Base-by-base conservation (phyloP, 345 rosid genomes). In the Hevea brasiliensis region DNA sequence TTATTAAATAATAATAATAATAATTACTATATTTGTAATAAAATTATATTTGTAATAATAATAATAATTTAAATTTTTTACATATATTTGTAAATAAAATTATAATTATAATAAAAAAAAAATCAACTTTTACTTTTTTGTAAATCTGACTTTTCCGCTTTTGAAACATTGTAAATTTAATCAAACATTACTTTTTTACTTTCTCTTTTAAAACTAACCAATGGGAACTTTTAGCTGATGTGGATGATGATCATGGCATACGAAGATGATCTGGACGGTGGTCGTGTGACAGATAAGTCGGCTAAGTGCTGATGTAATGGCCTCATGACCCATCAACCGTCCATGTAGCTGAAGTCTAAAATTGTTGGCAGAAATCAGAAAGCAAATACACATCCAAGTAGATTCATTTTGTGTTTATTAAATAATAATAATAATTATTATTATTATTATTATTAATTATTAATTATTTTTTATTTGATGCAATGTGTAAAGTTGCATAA, bases 201-300 rank as follows among this genome's bases (percentile, higher is more conserved):
- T 32, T 32, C 37, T 32, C 37, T 32, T 32, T 32, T 32, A 32
- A 4, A 32, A 32, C 37, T 32, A 32, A 4, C 37, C 37, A 32
- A 4, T 32, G 37, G 37, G 37, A 32, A 0, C 8, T 9, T n/a
- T 14, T 60, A 13, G 17, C 76, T 73, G 70, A 78, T 24, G 65
- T 73, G 76, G 77, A 55, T 11, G 77, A 65, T 40, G 72, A 27
- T 6, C 15, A 65, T 18, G 61, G 61, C 24, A n/a, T 1, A 10
- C 62, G 1, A 55, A 45, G 75, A 50, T 77, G 76, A 72, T 13
- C 64, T 77, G 76, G 75, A 70, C 35, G 80, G 61, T 56, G 72
- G 71, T 4, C 58, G 1, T 4, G 27, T 35, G 21, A n/a, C 53
- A 15, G 48, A 50, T 12, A 35, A 26, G 35, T 48, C 41, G 15